Evolutionary conservation across 2,329 filamentous ascomycete genomes (phyloP).

Genomic region (Penicillium sp.): DNA sequence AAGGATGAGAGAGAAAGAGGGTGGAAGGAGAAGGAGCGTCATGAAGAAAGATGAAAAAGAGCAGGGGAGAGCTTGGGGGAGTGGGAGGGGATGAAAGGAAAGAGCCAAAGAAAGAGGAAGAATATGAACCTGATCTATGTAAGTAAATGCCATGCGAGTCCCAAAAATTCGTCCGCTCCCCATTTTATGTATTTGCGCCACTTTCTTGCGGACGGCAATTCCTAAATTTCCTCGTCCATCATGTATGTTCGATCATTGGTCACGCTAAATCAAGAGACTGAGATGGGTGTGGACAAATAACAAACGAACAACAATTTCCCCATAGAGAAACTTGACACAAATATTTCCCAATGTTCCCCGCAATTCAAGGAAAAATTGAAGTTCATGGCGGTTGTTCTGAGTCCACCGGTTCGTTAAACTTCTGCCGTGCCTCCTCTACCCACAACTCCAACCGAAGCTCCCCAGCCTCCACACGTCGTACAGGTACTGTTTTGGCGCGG

Average conservation of each 20-base stretch:
- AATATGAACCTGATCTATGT: conserved; percentile 39
- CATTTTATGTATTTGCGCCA: conserved; percentile 41
- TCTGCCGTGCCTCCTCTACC: conserved; percentile 64
- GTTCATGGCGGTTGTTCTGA: conserved; percentile 38
- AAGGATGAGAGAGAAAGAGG: conserved; percentile 4
- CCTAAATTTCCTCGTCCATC: conserved; percentile 37
- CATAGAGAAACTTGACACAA: conserved; percentile 12
- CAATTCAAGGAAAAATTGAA: conserved; percentile 4
- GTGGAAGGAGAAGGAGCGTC: conserved; percentile 20
- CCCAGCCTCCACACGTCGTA: conserved; percentile 63
- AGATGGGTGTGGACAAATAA: conserved; percentile 21
- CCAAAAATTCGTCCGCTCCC: conserved; percentile 37
- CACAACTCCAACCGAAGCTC: conserved; percentile 67
- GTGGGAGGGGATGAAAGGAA: conserved; percentile 11
- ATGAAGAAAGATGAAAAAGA: conserved; percentile 16
- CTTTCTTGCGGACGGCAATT: conserved; percentile 34
- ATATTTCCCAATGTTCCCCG: conserved; percentile 6
- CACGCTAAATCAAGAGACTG: conserved; percentile 41
- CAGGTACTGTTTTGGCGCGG: conserved; percentile 57
- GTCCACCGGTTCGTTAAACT: conserved; percentile 46
- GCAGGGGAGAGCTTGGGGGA: conserved; percentile 7
- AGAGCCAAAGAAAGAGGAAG: conserved; percentile 23
- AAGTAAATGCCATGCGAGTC: conserved; percentile 39
- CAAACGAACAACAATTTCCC: conserved; percentile 17
- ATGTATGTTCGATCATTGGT: conserved; percentile 43